Evolutionary conservation across 1,284 basidiomycete species (phyloP), one percentile per base, ranked within the genome.

Genomic region (Butyriboletus appendiculatus): DNA sequence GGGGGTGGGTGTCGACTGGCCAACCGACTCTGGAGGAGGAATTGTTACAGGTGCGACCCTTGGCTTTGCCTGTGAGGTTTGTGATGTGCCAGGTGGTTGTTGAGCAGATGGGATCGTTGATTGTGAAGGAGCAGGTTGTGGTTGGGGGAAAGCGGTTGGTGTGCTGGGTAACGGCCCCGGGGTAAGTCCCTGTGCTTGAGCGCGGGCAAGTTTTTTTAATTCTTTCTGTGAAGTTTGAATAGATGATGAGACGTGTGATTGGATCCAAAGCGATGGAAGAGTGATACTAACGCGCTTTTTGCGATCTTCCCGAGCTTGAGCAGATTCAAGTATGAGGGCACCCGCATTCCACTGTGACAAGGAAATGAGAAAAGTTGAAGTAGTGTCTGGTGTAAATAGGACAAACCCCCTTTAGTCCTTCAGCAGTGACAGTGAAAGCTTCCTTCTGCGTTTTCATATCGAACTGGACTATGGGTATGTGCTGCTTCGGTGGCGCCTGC

Each of bases 341-440:
- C 76, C 79, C 34, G 81, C 75, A 66, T 89, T 90, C 87, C 87
- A 91, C 88, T 90, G 61, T 8, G 45, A 35, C 15, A 33, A 52
- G n/a, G 33, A 54, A 45, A 66, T 66, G 39, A 68, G 62, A 59
- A 63, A 9, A 4, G 10, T n/a, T 24, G 26, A n/a, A 47, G 37
- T 26, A 22, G 26, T 37, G 7, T 34, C 55, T 24, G 28, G 37
- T 26, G 58, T 45, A 44, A 57, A 48, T 50, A 57, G 53, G 57
- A 82, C 88, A 65, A 76, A 91, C 88, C 66, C 84, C 84, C 77
- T 88, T 88, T 45, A 91, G 71, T 10, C 88, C 88, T 61, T 88
- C 87, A 54, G 85, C 73, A 61, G 81, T 85, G 57, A 91, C 84
- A 0, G 80, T 73, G 62, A 91, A 91, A 12, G 88, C 87, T 57